phyloP scores from a whole-genome alignment of 331 rosid species.

The Erythrophleum ivorense region DNA sequence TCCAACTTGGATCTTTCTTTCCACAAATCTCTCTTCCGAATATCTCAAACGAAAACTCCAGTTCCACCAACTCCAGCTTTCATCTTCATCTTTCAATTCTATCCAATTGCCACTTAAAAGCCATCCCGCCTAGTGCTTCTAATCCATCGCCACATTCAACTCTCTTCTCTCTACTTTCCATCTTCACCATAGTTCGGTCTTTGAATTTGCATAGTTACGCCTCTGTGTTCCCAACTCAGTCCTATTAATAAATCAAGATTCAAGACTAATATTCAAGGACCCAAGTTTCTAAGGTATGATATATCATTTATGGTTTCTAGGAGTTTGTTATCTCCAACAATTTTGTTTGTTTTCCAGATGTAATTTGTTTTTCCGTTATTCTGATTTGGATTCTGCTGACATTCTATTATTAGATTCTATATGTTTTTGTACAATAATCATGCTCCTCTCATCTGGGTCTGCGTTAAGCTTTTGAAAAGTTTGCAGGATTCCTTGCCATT shows the following conservation, averaged over 20 bases:
- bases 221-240: neutral
- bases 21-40: slow-evolving; percentile 50
- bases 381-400: slow-evolving; percentile 38
- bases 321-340: slow-evolving; percentile 34
- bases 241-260: slow-evolving; percentile 26
- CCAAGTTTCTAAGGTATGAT: slow-evolving; percentile 41
- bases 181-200: slow-evolving; percentile 45
- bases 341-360: slow-evolving; percentile 30
- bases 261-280: slow-evolving; percentile 14
- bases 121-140: slow-evolving; percentile 50
- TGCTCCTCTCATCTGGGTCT: slow-evolving; percentile 35
- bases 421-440: slow-evolving; percentile 18
- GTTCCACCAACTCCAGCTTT: slow-evolving; percentile 71
- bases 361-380: slow-evolving; percentile 26
- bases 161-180: slow-evolving; percentile 33
- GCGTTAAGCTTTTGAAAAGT: slow-evolving; percentile 36
- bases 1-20: slow-evolving; percentile 43
- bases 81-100: slow-evolving; percentile 54
- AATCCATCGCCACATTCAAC: slow-evolving; percentile 47
- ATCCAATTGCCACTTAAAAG: slow-evolving; percentile 42
- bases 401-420: slow-evolving; percentile 32
- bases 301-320: neutral
- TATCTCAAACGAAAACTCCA: slow-evolving; percentile 50
- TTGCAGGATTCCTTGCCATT: slow-evolving; percentile 28
- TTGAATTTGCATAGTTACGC: slow-evolving; percentile 27